Percentiles rank a stretch among this genome's conserved stretches.
phyloP scores from a whole-genome alignment of 306 rosid genomes.

The Glycine tomentella region DNA sequence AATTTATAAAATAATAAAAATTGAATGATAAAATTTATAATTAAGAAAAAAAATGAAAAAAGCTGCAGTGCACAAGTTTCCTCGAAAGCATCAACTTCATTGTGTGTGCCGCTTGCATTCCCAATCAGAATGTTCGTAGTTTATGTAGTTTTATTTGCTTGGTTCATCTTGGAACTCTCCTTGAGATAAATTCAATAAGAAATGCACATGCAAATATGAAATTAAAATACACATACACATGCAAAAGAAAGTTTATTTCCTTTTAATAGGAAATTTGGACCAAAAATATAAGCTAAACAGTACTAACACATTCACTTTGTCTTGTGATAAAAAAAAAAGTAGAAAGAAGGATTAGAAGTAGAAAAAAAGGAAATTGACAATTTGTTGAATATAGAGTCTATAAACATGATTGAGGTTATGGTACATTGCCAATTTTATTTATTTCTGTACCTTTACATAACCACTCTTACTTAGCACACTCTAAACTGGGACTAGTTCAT shows the following conservation, averaged over 20 bases:
- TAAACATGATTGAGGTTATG: not conserved
- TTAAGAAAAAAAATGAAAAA: not conserved
- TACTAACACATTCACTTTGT: not conserved
- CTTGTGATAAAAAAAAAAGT: not conserved
- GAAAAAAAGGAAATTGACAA: not conserved
- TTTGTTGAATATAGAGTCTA: not conserved
- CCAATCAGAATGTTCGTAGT: not conserved
- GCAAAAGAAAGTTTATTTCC: not conserved
- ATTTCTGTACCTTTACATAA: not conserved
- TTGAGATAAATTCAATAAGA: not conserved
- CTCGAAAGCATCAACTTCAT: not conserved
- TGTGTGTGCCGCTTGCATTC: not conserved
- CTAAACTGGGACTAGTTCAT: too few species aligned
- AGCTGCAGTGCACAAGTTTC: not conserved
- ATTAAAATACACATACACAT: not conserved
- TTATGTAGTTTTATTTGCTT: not conserved
- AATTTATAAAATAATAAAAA: too few species aligned
- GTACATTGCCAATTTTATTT: conserved; percentile 3
- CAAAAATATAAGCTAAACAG: not conserved
- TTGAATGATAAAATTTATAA: too few species aligned
- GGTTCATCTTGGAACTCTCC: not conserved
- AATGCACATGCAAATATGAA: not conserved
- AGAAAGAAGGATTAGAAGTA: not conserved
- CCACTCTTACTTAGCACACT: not conserved
- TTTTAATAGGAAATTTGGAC: not conserved